Evolutionary conservation across 345 rosid species (phyloP).

Genomic region (Cardamine chenopodiifolia): DNA sequence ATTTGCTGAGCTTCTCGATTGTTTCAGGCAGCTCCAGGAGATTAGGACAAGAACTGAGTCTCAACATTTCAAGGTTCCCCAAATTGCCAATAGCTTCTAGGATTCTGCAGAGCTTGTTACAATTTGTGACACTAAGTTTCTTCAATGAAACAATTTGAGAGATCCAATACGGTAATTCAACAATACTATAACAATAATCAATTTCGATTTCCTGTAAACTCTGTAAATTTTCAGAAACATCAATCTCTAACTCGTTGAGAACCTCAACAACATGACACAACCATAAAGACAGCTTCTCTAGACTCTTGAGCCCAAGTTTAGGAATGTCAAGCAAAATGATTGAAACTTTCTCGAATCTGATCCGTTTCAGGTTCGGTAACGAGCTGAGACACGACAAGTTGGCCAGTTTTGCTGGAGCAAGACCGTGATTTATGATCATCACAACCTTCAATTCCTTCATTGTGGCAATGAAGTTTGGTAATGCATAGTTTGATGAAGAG

Average conservation of each 20-base stretch:
- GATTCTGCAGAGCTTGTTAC: constrained; percentile 51
- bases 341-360: constrained; percentile 54
- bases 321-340: constrained; percentile 36
- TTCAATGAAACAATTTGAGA: constrained; percentile 46
- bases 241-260: neutral
- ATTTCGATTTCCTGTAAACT: constrained; percentile 55
- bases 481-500: constrained; percentile 43
- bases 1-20: constrained; percentile 39
- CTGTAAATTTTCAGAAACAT: constrained; percentile 41
- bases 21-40: constrained; percentile 53
- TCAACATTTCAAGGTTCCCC: constrained; percentile 46
- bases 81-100: constrained; percentile 46
- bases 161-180: constrained; percentile 43
- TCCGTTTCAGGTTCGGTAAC: constrained; percentile 50
- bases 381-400: constrained; percentile 47
- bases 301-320: constrained; percentile 29
- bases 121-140: constrained; percentile 60
- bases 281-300: constrained; percentile 54
- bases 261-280: constrained; percentile 46
- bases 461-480: constrained; percentile 55
- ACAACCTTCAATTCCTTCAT: constrained; percentile 54
- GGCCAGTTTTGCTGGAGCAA: constrained; percentile 40
- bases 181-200: constrained; percentile 50
- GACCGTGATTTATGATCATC: constrained; percentile 48
- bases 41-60: constrained; percentile 52